These are phyloP conservation scores for Boletus vermiculosoides DNA, from an alignment of 768 basidiomycete genomes.

Conservation along the genomic window DNA sequence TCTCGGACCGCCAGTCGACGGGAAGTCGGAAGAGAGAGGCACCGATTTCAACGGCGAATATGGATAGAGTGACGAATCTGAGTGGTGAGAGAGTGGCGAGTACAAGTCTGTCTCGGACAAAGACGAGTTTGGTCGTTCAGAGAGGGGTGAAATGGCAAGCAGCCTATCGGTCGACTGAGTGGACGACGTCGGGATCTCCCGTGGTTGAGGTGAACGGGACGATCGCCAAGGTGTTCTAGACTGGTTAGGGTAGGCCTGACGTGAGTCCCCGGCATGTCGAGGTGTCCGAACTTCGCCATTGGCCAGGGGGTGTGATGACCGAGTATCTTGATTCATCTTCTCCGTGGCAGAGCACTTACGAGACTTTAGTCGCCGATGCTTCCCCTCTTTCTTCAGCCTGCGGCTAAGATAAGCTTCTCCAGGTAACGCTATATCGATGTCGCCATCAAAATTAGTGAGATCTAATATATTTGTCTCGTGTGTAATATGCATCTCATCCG, in stretches of 20 bases:
- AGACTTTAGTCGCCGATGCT: slow-evolving; percentile 49
- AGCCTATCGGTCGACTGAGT: slow-evolving; percentile 22
- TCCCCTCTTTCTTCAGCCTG: slow-evolving; percentile 59
- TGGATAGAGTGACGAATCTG: slow-evolving; percentile 6
- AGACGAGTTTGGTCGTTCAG: slow-evolving; percentile 13
- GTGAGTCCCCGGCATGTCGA: background rate
- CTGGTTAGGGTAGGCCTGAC: background rate
- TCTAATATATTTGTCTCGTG: slow-evolving; percentile 57
- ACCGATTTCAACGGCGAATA: background rate
- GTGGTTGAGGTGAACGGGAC: background rate
- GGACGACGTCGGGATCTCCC: slow-evolving; percentile 3
- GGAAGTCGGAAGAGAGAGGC: background rate
- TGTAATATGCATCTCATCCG: slow-evolving; percentile 34
- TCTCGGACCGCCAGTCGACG: slow-evolving; percentile 1
- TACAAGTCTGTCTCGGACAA: slow-evolving; percentile 13
- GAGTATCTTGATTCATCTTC: slow-evolving; percentile 14
- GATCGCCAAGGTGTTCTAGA: background rate
- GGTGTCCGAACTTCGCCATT: background rate
- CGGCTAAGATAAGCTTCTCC: slow-evolving; percentile 55
- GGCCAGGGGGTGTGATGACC: background rate
- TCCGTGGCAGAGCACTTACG: slow-evolving; percentile 25
- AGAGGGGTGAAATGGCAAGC: slow-evolving; percentile 19
- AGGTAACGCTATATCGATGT: slow-evolving; percentile 55
- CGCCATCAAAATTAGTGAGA: slow-evolving; percentile 77
- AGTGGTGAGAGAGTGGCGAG: slow-evolving; percentile 10